Conservation (phyloP, 345 rosid species). For the Dovyalis caffra region DNA sequence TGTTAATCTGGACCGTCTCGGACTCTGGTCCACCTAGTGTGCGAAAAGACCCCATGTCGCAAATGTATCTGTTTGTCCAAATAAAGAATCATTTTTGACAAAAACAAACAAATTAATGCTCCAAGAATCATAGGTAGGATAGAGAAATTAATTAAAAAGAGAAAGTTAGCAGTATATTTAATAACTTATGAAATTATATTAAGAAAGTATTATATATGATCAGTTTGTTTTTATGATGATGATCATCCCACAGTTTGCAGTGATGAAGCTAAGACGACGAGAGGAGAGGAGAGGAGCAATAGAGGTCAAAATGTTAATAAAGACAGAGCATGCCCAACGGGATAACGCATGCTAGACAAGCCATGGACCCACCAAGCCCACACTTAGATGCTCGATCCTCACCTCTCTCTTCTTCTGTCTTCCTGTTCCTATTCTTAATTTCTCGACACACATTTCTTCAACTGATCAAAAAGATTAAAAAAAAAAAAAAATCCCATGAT, state of each 20-base stretch:
- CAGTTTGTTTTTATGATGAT: too few species aligned
- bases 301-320: constrained; percentile 3
- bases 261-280: too few species aligned
- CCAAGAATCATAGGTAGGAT: not conserved
- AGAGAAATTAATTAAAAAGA: not conserved
- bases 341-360: constrained; percentile 48
- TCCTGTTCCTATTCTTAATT: not conserved
- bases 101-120: not conserved
- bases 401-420: not conserved
- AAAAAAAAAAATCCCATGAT: not conserved
- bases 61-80: constrained; percentile 1
- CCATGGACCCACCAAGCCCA: constrained; percentile 38
- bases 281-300: too few species aligned
- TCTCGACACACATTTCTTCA: not conserved
- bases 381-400: constrained; percentile 22
- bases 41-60: too few species aligned
- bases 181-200: too few species aligned
- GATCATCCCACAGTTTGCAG: too few species aligned
- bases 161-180: too few species aligned
- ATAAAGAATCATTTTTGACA: not conserved
- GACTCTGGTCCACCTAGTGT: not conserved
- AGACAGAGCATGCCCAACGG: constrained; percentile 44
- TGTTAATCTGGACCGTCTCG: constrained; percentile 1
- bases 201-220: too few species aligned
- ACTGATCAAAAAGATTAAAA: not conserved